A percentile compares a stretch with the other conserved stretches of the same genome.
phyloP scores from a whole-genome alignment of 1,284 basidiomycete genomes.

The Dichomitus squalens region DNA sequence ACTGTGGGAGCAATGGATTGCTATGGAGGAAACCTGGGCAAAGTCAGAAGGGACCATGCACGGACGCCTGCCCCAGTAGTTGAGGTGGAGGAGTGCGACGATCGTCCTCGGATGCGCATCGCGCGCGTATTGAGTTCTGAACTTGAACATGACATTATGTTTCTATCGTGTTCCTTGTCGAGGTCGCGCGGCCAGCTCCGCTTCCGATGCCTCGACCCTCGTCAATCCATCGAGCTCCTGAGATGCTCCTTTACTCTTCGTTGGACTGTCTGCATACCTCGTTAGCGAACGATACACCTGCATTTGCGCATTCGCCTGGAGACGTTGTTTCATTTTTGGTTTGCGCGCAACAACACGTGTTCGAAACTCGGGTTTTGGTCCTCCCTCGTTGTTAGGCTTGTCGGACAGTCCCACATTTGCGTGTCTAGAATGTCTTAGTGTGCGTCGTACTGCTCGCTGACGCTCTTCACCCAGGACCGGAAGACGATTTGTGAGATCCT shows the following conservation, averaged over 20 bases:
- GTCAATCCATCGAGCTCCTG: not conserved
- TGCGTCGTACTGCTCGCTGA: not conserved
- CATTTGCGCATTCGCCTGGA: no score
- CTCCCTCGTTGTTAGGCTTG: no score
- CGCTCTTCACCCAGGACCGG: constrained; percentile 68
- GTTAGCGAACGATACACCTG: no score
- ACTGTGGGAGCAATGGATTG: no score
- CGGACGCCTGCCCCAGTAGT: no score
- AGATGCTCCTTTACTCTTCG: not conserved
- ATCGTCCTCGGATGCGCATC: not conserved
- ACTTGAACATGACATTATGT: not conserved
- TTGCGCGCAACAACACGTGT: no score
- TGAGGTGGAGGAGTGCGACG: no score
- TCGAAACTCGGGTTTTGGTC: no score
- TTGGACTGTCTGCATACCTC: no score
- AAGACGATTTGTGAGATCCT: constrained; percentile 93
- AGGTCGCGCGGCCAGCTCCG: not conserved
- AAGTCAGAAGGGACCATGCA: no score
- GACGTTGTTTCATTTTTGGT: no score
- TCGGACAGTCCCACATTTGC: not conserved
- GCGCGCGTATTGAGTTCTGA: not conserved
- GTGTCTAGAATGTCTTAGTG: not conserved
- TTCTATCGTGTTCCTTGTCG: not conserved
- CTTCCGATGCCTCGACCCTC: not conserved
- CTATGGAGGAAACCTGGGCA: no score